These are phyloP conservation scores for apple (Malus domestica) DNA, from an alignment of 306 rosid species.

Conservation along the genomic window ASM211411v1 NC_041792.1:9373501-9374000, in stretches of 20 bases:
- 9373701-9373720: not conserved
- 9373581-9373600: not conserved
- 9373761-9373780: conserved; percentile 10
- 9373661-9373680: not conserved
- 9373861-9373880: conserved; percentile 31
- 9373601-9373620: not conserved
- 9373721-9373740: not conserved
- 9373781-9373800: conserved; percentile 17
- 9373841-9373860: conserved; percentile 50
- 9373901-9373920: conserved; percentile 38
- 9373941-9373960: conserved; percentile 4
- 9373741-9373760: not conserved
- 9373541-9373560: not conserved
- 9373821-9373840: conserved; percentile 13
- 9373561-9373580: not conserved
- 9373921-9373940: conserved; percentile 51
- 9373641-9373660: not conserved
- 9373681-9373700: not conserved
- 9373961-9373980: not conserved
- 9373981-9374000: not conserved
- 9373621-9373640: not conserved
- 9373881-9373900: conserved; percentile 34
- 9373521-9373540: not conserved
- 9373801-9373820: conserved; percentile 33
- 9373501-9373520: not conserved